These are phyloP conservation scores for Epichloe uncinata DNA, from an alignment of 2,329 filamentous ascomycete genomes.

Conservation along the genomic window DNA sequence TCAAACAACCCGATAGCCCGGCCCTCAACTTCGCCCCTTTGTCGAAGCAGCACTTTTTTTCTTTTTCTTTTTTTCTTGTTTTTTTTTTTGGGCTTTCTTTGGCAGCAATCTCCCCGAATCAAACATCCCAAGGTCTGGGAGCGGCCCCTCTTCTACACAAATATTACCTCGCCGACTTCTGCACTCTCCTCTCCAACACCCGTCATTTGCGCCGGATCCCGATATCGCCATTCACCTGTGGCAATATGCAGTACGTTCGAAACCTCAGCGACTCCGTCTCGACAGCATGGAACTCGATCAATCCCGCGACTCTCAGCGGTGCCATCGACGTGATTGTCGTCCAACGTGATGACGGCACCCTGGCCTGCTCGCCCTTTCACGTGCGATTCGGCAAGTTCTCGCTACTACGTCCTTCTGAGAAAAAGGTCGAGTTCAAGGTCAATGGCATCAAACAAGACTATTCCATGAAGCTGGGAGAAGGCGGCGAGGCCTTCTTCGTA, in stretches of 20 bases:
- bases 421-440: slow-evolving; percentile 97
- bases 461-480: slow-evolving; percentile 96
- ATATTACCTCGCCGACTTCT: background rate
- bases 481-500: slow-evolving; percentile 96
- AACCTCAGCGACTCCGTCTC: slow-evolving; percentile 92
- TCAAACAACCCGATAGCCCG: too few species aligned
- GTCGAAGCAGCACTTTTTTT: too few species aligned
- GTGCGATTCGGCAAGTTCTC: slow-evolving; percentile 99
- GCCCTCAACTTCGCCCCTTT: too few species aligned
- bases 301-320: slow-evolving; percentile 90
- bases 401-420: slow-evolving; percentile 84
- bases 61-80: too few species aligned
- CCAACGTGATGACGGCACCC: slow-evolving; percentile 79
- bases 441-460: slow-evolving; percentile 87
- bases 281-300: slow-evolving; percentile 99
- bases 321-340: slow-evolving; percentile 99
- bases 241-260: slow-evolving; percentile 89
- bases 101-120: too few species aligned
- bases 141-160: too few species aligned
- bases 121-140: too few species aligned
- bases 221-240: slow-evolving; percentile 3
- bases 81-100: too few species aligned
- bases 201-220: background rate
- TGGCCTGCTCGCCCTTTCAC: slow-evolving; percentile 93
- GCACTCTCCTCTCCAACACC: background rate